Evolutionary conservation across 139 green algal genomes (phyloP).

Genomic region (Desmodesmus armatus): DNA sequence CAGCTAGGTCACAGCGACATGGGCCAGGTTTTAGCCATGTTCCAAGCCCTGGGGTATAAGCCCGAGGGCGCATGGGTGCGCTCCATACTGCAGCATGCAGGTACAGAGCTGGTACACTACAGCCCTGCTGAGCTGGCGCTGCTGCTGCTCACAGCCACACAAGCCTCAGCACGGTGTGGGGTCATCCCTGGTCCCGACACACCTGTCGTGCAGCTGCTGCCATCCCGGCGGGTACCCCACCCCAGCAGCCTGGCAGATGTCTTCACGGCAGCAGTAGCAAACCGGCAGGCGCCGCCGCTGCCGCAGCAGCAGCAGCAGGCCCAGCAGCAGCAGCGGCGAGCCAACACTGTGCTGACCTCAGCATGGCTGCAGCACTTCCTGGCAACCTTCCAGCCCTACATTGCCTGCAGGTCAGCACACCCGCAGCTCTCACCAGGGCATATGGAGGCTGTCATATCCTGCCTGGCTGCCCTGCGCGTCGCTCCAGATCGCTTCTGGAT

Average conservation of each 20-base stretch:
- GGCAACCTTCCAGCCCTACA: constrained; percentile 30
- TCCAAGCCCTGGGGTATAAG: not conserved
- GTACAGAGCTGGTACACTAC: constrained; percentile 35
- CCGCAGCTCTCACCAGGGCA: constrained; percentile 29
- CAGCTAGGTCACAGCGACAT: constrained; percentile 1
- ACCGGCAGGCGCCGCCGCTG: not conserved
- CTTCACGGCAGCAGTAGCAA: constrained; percentile 6
- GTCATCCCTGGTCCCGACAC: not conserved
- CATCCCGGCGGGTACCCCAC: not conserved
- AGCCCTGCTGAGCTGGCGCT: constrained; percentile 34
- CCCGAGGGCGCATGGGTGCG: not conserved
- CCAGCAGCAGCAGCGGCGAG: too few species aligned
- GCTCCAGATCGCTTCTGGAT: constrained; percentile 40
- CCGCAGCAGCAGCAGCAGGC: not conserved
- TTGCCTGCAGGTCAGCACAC: constrained; percentile 20
- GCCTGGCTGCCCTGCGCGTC: constrained; percentile 28
- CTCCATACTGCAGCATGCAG: constrained; percentile 38
- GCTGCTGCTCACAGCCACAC: constrained; percentile 32
- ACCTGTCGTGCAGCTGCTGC: constrained; percentile 5
- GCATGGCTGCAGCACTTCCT: constrained; percentile 45
- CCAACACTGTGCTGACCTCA: constrained; percentile 34
- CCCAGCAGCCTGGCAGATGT: not conserved
- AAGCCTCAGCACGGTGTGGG: not conserved
- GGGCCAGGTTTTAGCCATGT: not conserved
- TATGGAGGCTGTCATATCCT: constrained; percentile 39